These are phyloP conservation scores for Neopestalotiopsis clavispora DNA, from an alignment of 2,329 filamentous ascomycete genomes.

Conservation along the genomic window DNA sequence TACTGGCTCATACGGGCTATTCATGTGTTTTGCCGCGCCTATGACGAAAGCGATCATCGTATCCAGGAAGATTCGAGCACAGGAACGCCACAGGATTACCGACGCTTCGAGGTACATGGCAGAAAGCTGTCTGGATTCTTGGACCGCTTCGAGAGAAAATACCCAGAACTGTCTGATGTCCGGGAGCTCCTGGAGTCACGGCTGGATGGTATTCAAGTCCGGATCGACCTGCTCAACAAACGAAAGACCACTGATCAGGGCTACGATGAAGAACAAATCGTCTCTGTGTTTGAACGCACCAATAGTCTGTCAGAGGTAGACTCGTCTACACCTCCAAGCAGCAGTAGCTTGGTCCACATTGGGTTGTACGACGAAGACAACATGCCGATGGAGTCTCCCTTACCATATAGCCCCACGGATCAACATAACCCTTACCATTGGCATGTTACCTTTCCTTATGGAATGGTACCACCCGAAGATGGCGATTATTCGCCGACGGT, in stretches of 20 bases:
- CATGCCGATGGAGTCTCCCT: slow-evolving; percentile 36
- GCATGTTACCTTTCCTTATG: slow-evolving; percentile 41
- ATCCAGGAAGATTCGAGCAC: slow-evolving; percentile 46
- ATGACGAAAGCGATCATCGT: slow-evolving; percentile 48
- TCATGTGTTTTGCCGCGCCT: slow-evolving; percentile 53
- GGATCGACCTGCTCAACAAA: slow-evolving; percentile 49
- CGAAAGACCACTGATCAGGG: slow-evolving; percentile 41
- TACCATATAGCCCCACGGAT: slow-evolving; percentile 29
- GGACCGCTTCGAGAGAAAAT: slow-evolving; percentile 40
- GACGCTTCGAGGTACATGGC: slow-evolving; percentile 57
- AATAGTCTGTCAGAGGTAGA: slow-evolving; percentile 54
- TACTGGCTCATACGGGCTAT: slow-evolving; percentile 57
- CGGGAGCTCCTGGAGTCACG: slow-evolving; percentile 40
- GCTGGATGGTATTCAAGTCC: slow-evolving; percentile 42
- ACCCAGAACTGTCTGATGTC: slow-evolving; percentile 34
- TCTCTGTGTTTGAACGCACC: slow-evolving; percentile 56
- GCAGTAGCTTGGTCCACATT: slow-evolving; percentile 35
- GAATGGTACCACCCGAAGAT: slow-evolving; percentile 22
- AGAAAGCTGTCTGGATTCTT: slow-evolving; percentile 50
- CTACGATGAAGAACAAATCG: slow-evolving; percentile 35
- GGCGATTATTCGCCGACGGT: slow-evolving; percentile 34
- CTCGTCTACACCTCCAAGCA: slow-evolving; percentile 45
- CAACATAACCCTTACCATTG: slow-evolving; percentile 41
- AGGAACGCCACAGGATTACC: slow-evolving; percentile 57
- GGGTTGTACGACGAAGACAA: slow-evolving; percentile 32